Base-by-base conservation (phyloP, 2,329 filamentous ascomycete genomes). In the Fusarium dimerum region DNA sequence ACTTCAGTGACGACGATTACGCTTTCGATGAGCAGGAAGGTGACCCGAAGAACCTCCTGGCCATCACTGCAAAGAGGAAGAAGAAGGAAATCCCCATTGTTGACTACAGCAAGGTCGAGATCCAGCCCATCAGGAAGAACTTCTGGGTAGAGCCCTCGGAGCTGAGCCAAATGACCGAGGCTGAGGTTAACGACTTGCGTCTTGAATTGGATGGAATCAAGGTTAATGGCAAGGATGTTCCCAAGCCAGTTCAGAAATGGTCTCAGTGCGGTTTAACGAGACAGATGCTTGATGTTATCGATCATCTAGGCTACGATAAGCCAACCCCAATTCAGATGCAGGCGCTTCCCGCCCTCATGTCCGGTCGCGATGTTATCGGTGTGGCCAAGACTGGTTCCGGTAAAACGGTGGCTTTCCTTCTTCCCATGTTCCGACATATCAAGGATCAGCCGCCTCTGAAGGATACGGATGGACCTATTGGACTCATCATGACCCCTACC, bases 391-490 rank as follows among this genome's bases (percentile, higher is more conserved):
- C 94, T 26, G 94, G 94, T 6, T 97, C 94, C 26, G 94, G 94
- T 69, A 99, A 99, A 76, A 99, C 94, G 0, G 86, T 97, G 64
- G 94, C 94, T 6, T 99, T 97, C 69, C 76, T 96, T 30, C 82
- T 99, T 42, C 94, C 94, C 38, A 97, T 97, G 91, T 97, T 99
- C 70, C 86, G 94, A 50, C 94, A 99, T 70, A 96, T 97, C 75
- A 94, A 93, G 72, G 94, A 97, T 66, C 94, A 99, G 69, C 80
- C 85, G 45, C 86, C 89, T 0, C 76, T 97, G 16, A 89, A 89
- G 64, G 85, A 89, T 41, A 86, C 88, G 56, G 94, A 99, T 68
- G 94, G 94, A 0, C 91, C 94, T 0, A 84, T 99, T 47, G 87
- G 87, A 11, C 73, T 99, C 47, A 89, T 99, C 57, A 89, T 99